These are phyloP conservation scores for Rostrohypoxylon terebratum DNA, from an alignment of 495 filamentous ascomycete species.

Conservation along the genomic window DNA sequence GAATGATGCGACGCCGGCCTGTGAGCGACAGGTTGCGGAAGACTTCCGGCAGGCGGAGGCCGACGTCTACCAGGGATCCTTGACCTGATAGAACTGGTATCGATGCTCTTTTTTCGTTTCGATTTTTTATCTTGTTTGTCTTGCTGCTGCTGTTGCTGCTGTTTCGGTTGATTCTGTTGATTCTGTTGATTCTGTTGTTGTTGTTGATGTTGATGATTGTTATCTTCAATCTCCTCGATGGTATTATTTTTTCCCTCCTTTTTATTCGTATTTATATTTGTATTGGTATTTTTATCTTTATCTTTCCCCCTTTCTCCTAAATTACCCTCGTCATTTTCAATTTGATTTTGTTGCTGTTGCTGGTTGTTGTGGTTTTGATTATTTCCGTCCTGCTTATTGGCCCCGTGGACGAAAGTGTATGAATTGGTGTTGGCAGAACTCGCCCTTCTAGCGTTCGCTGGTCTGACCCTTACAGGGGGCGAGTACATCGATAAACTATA, in stretches of 20 bases:
- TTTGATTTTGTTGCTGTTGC: background rate
- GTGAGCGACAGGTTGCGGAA: slow-evolving; percentile 36
- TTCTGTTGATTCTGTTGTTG: slow-evolving; percentile 15
- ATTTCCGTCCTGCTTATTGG: slow-evolving; percentile 29
- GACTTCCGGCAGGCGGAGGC: slow-evolving; percentile 43
- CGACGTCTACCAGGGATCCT: slow-evolving; percentile 49
- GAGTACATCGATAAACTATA: slow-evolving; percentile 46
- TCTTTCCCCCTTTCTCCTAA: background rate
- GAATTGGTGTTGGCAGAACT: slow-evolving; percentile 35
- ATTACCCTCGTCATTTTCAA: background rate
- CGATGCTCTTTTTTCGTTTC: slow-evolving; percentile 55
- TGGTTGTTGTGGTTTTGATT: slow-evolving; percentile 14
- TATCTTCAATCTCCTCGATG: slow-evolving; percentile 3
- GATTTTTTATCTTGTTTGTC: slow-evolving; percentile 36
- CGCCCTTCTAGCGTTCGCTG: slow-evolving; percentile 42
- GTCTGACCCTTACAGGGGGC: slow-evolving; percentile 43
- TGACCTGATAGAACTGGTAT: slow-evolving; percentile 42
- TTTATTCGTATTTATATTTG: slow-evolving; percentile 1
- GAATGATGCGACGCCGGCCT: slow-evolving; percentile 42
- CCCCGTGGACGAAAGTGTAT: slow-evolving; percentile 41
- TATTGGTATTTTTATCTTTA: slow-evolving; percentile 11
- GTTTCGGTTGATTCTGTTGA: background rate
- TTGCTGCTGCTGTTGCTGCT: slow-evolving; percentile 12
- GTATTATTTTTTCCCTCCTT: slow-evolving; percentile 18
- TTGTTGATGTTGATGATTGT: background rate